These are phyloP conservation scores for Trichoderma oligosporum DNA, from an alignment of 2,329 filamentous ascomycete species.

Conservation along the genomic window DNA sequence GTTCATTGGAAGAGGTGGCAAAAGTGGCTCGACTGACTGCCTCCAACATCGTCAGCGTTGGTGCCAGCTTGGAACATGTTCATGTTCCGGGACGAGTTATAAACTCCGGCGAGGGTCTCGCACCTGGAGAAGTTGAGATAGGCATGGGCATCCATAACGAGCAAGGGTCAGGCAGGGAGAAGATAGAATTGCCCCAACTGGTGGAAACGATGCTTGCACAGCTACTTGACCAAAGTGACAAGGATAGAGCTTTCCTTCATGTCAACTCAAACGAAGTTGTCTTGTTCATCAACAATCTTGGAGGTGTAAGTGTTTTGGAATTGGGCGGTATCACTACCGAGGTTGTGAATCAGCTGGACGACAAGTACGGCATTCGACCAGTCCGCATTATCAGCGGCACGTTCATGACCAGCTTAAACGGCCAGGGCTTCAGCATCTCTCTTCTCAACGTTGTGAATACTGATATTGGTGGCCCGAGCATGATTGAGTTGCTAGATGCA, in stretches of 20 bases:
- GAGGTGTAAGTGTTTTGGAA: conserved; percentile 68
- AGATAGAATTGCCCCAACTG: conserved; percentile 50
- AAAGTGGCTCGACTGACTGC: conserved; percentile 67
- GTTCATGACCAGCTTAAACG: conserved; percentile 77
- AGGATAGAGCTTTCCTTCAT: conserved; percentile 66
- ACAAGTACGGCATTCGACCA: conserved; percentile 56
- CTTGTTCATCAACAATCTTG: conserved; percentile 71
- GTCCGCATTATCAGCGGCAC: conserved; percentile 64
- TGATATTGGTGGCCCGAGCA: conserved; percentile 55
- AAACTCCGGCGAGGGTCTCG: conserved; percentile 56
- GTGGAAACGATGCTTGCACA: conserved; percentile 65
- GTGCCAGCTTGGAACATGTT: conserved; percentile 83
- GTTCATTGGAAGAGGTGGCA: conserved; percentile 65
- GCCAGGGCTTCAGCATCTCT: conserved; percentile 69
- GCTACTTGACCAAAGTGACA: conserved; percentile 61
- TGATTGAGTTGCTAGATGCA: conserved; percentile 67
- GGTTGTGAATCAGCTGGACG: conserved; percentile 59
- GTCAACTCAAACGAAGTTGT: conserved; percentile 63
- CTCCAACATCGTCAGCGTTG: conserved; percentile 77
- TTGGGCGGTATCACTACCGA: conserved; percentile 68
- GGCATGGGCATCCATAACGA: conserved; percentile 81
- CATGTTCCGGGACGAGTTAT: conserved; percentile 77
- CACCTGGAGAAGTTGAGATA: conserved; percentile 55
- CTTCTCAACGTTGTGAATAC: conserved; percentile 61
- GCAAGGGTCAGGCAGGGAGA: conserved; percentile 51